Base-by-base conservation (phyloP, 345 rosid genomes). In the Lumnitzera racemosa region DNA sequence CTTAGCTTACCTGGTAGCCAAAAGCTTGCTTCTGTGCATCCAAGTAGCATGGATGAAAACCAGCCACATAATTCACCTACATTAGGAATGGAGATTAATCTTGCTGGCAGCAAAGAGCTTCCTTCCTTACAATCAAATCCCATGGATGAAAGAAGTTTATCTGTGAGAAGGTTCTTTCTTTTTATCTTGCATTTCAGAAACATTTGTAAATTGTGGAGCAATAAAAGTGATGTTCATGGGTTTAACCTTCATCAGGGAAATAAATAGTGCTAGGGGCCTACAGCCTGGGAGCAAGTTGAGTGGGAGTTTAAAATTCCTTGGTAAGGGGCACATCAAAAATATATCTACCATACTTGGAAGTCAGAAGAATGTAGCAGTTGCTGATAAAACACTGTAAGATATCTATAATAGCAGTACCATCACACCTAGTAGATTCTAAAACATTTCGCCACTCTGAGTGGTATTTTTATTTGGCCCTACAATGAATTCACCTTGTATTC, bases 231-330 rank as follows among this genome's bases (percentile, higher is more conserved):
- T 16, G 55, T 16, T 16, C 55, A 16, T 17, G 43, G 5, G 43
- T 36, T 36, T 36, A 9, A 51, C 58, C 64, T 59, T 62, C 60
- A 66, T 53, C 59, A 83, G 86, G 78, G 76, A 67, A 58, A 64
- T 65, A 46, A 4, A 53, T 24, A 58, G 43, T 23, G 54, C 51
- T 49, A 66, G 62, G 8, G 69, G 59, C 58, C 70, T 52, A 13
- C 70, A 65, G 66, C 62, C 54, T 63, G 74, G 65, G 47, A 72
- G 72, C 59, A 72, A 64, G 56, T 61, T 59, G 60, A 62, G 53
- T 51, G 59, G 43, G 54, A 56, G 58, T 56, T 66, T 71, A 50
- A 68, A 58, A 27, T 41, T 62, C 55, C 52, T 51, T 36, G 49
- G 60, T 12, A 57, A 23, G 25, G 76, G 72, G 27, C 59, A 36